Percentiles rank a stretch among this genome's conserved stretches.
These are phyloP conservation scores for Nigrospora oryzae DNA, from an alignment of 2,329 filamentous ascomycete species.

Conservation along the genomic window DNA sequence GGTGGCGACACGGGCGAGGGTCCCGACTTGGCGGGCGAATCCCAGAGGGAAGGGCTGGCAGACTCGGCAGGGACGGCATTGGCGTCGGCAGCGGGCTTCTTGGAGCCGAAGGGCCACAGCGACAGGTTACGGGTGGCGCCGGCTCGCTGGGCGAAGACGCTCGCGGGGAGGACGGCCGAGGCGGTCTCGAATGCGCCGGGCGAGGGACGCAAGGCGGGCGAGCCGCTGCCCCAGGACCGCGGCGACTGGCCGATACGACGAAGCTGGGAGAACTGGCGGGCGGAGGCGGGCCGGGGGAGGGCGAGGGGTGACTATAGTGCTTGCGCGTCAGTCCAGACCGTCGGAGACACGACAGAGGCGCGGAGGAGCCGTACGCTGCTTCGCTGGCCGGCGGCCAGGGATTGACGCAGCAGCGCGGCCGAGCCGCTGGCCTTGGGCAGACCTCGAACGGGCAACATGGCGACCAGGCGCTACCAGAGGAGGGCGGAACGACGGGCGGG, in stretches of 20 bases:
- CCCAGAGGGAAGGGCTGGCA: conserved; percentile 3
- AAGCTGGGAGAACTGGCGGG: conserved; percentile 6
- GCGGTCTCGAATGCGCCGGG: too few species aligned
- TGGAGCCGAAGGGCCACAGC: conserved; percentile 21
- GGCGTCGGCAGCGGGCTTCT: conserved; percentile 5
- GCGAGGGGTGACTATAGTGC: too few species aligned
- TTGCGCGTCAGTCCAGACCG: too few species aligned
- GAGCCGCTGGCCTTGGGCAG: background rate
- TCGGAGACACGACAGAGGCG: too few species aligned
- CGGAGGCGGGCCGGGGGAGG: background rate
- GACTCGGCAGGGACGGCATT: conserved; percentile 4
- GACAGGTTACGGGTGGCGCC: conserved; percentile 20
- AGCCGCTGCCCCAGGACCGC: conserved; percentile 1
- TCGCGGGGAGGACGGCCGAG: background rate
- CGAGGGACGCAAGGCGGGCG: too few species aligned
- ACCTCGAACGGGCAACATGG: conserved; percentile 1
- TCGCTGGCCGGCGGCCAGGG: background rate
- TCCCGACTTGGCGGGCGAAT: background rate
- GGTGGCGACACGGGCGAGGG: too few species aligned
- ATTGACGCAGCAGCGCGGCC: background rate
- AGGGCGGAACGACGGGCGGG: background rate
- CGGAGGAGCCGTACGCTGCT: too few species aligned
- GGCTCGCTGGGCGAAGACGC: conserved; percentile 17
- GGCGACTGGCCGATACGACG: conserved; percentile 4
- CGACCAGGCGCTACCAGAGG: background rate